Conservation (phyloP, 2,329 filamentous ascomycete genomes). For the Pyricularia grisea region DNA sequence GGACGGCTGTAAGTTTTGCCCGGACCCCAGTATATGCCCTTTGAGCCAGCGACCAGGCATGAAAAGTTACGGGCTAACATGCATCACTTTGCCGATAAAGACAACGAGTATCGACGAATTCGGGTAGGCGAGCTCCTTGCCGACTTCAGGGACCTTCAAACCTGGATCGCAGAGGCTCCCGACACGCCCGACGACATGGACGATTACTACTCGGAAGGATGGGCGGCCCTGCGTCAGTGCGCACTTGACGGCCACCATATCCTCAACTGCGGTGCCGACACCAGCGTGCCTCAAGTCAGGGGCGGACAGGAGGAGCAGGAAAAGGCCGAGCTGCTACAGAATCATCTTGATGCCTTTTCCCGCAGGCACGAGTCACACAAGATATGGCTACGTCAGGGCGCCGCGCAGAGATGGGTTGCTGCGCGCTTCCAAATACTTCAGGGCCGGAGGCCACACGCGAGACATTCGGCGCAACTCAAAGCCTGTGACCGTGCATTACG, state of each 20-base stretch:
- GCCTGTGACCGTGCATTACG: constrained; percentile 48
- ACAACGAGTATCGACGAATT: constrained; percentile 48
- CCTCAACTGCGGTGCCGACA: constrained; percentile 54
- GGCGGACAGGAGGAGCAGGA: constrained; percentile 49
- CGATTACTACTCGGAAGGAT: constrained; percentile 56
- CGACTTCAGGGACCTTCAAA: constrained; percentile 53
- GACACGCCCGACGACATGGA: constrained; percentile 43
- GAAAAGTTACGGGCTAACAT: neutral
- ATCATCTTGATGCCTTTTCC: constrained; percentile 50
- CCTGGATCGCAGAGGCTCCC: constrained; percentile 49
- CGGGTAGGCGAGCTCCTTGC: constrained; percentile 53
- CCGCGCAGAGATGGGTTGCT: constrained; percentile 50
- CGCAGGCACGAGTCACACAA: constrained; percentile 55
- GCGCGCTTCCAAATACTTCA: constrained; percentile 43
- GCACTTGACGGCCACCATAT: constrained; percentile 54
- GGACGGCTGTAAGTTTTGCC: constrained; percentile 12
- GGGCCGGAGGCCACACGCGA: constrained; percentile 36
- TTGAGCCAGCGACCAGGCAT: neutral
- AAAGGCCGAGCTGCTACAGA: constrained; percentile 55
- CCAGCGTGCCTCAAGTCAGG: constrained; percentile 38
- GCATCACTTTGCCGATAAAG: constrained; percentile 22
- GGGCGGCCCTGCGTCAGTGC: constrained; percentile 53
- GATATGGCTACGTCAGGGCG: constrained; percentile 52
- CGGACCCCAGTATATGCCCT: neutral
- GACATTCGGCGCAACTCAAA: constrained; percentile 37